phyloP scores from a whole-genome alignment of 2,329 filamentous ascomycete genomes.

The Geosmithia flava region DNA sequence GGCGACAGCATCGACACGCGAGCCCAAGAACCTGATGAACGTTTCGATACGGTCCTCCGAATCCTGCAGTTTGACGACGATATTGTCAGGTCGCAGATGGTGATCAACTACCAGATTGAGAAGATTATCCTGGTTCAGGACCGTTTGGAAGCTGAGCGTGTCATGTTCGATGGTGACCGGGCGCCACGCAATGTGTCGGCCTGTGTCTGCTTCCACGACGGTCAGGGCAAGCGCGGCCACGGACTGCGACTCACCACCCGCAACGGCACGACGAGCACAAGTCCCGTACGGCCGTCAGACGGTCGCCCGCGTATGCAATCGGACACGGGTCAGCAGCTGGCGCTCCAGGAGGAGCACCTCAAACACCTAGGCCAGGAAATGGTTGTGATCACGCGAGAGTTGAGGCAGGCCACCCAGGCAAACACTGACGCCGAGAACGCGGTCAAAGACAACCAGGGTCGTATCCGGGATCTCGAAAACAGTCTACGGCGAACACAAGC shows the following conservation, averaged over 20 bases:
- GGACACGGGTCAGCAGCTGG: slow-evolving; percentile 56
- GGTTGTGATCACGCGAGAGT: slow-evolving; percentile 34
- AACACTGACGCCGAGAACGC: slow-evolving; percentile 26
- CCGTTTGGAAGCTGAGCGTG: slow-evolving; percentile 50
- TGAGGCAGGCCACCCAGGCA: slow-evolving; percentile 31
- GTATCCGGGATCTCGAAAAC: slow-evolving; percentile 30
- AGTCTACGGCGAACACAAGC: slow-evolving; percentile 48
- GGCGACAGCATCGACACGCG: slow-evolving; percentile 20
- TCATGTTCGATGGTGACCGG: slow-evolving; percentile 51
- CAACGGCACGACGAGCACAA: slow-evolving; percentile 26
- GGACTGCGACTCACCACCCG: slow-evolving; percentile 45
- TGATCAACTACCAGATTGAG: slow-evolving; percentile 75
- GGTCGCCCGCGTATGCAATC: slow-evolving; percentile 65
- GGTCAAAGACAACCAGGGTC: slow-evolving; percentile 27
- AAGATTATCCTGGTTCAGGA: slow-evolving; percentile 69
- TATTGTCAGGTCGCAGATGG: slow-evolving; percentile 64
- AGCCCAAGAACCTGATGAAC: slow-evolving; percentile 55
- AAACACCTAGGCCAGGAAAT: slow-evolving; percentile 43
- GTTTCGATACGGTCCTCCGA: slow-evolving; percentile 67
- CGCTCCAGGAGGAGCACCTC: slow-evolving; percentile 33
- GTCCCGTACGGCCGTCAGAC: slow-evolving; percentile 29
- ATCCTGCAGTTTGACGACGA: slow-evolving; percentile 74
- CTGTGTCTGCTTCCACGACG: slow-evolving; percentile 59
- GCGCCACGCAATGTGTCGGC: slow-evolving; percentile 58
- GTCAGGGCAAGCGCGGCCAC: slow-evolving; percentile 35